phyloP scores from a whole-genome alignment of 495 filamentous ascomycete species.

The Talaromyces adpressus region DNA sequence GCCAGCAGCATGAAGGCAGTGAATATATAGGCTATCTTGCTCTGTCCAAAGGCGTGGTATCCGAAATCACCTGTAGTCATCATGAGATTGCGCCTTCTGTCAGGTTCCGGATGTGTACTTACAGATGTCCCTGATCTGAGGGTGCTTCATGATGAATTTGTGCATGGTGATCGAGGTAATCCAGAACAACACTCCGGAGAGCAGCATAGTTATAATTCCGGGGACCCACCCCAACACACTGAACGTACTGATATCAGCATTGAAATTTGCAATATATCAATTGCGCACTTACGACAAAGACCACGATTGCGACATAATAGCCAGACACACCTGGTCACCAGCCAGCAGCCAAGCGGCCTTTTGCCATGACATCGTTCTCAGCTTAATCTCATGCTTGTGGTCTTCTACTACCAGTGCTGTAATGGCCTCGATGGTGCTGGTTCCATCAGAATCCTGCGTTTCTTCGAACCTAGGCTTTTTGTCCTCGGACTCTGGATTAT shows the following conservation, averaged over 20 bases:
- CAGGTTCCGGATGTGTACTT: background rate
- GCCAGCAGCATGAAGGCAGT: constrained; percentile 83
- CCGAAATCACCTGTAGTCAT: constrained; percentile 60
- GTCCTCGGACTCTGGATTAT: background rate
- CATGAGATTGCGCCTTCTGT: background rate
- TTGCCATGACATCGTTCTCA: constrained; percentile 5
- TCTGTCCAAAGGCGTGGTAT: constrained; percentile 76
- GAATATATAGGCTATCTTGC: constrained; percentile 70
- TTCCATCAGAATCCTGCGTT: constrained; percentile 4
- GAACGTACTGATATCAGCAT: background rate
- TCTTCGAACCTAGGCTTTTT: constrained; percentile 4
- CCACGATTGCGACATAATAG: constrained; percentile 93
- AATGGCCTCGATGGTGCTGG: background rate
- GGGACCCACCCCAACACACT: constrained; percentile 70
- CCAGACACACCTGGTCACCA: constrained; percentile 86
- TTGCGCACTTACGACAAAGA: constrained; percentile 53
- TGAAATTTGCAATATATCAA: background rate
- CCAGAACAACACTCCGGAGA: constrained; percentile 64
- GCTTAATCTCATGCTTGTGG: constrained; percentile 7
- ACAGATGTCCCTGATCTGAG: constrained; percentile 76
- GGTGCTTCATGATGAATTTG: constrained; percentile 80
- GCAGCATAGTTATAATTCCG: constrained; percentile 72
- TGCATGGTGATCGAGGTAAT: constrained; percentile 79
- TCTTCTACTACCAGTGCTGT: background rate
- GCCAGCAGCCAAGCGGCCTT: constrained; percentile 81